phyloP scores from a whole-genome alignment of 2,329 filamentous ascomycete genomes.

The Endocalyx cinctus region DNA sequence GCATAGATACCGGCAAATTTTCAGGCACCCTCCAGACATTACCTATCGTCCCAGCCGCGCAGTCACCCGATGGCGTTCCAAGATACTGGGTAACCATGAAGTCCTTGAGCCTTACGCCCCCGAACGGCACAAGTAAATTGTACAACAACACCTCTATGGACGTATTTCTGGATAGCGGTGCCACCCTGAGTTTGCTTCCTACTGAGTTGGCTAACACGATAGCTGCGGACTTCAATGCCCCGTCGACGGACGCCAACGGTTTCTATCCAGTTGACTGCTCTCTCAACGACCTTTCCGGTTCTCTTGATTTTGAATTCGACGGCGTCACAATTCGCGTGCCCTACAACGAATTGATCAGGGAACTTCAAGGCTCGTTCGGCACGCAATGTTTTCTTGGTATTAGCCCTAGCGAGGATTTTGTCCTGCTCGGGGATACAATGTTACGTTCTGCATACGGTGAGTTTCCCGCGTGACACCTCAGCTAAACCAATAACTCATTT shows the following conservation, averaged over 20 bases:
- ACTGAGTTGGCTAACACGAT: slow-evolving; percentile 46
- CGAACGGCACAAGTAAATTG: slow-evolving; percentile 26
- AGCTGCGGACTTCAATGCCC: slow-evolving; percentile 43
- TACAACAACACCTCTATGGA: slow-evolving; percentile 39
- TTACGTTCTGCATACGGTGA: slow-evolving; percentile 50
- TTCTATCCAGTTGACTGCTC: slow-evolving; percentile 45
- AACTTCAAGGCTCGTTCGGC: slow-evolving; percentile 21
- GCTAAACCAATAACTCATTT: slow-evolving; percentile 3
- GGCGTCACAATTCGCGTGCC: slow-evolving; percentile 45
- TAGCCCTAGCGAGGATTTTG: slow-evolving; percentile 40
- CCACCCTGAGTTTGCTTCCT: slow-evolving; percentile 64
- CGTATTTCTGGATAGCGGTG: slow-evolving; percentile 68
- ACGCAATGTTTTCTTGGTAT: slow-evolving; percentile 46
- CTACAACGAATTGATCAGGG: slow-evolving; percentile 44
- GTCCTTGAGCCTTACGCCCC: slow-evolving; percentile 37
- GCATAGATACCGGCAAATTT: slow-evolving; percentile 62
- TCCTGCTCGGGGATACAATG: slow-evolving; percentile 56
- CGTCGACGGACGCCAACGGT: slow-evolving; percentile 32
- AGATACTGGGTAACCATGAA: slow-evolving; percentile 50
- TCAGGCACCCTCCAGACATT: slow-evolving; percentile 53
- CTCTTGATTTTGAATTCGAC: slow-evolving; percentile 45
- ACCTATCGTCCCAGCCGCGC: slow-evolving; percentile 52
- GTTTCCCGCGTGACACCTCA: slow-evolving; percentile 1
- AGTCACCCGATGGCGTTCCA: slow-evolving; percentile 51
- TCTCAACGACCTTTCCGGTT: slow-evolving; percentile 34